Conservation (phyloP, 1,139 yeast species). For the Candida tunisiensis region DNA sequence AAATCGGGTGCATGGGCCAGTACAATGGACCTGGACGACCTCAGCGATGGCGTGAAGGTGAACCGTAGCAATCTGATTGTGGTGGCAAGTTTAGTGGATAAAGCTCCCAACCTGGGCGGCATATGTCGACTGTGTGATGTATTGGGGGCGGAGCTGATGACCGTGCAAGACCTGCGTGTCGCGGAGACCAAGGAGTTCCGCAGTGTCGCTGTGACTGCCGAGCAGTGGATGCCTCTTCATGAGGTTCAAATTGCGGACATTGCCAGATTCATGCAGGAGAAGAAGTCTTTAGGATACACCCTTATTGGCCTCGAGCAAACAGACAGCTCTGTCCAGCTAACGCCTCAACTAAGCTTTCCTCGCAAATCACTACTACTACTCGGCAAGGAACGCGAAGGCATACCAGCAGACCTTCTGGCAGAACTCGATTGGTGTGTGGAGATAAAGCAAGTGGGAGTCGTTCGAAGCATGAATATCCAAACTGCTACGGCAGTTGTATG, state of each 20-base stretch:
- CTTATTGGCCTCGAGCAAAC: constrained; percentile 87
- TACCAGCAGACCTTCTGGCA: constrained; percentile 71
- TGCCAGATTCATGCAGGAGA: constrained; percentile 35
- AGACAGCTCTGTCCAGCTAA: constrained; percentile 61
- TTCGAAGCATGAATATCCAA: constrained; percentile 90
- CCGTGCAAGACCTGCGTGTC: constrained; percentile 54
- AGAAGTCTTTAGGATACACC: constrained; percentile 69
- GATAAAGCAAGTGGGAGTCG: constrained; percentile 82
- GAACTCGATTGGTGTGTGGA: constrained; percentile 80
- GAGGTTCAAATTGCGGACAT: constrained; percentile 51
- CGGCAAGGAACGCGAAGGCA: constrained; percentile 84
- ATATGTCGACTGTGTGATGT: constrained; percentile 87
- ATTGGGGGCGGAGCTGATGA: constrained; percentile 71
- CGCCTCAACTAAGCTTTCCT: constrained; percentile 53
- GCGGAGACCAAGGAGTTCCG: constrained; percentile 55
- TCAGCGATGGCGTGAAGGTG: constrained; percentile 29
- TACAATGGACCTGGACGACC: constrained; percentile 21
- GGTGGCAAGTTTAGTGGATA: constrained; percentile 77
- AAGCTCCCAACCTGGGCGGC: constrained; percentile 86
- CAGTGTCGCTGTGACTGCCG: constrained; percentile 87
- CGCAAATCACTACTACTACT: constrained; percentile 57
- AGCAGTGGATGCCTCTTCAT: constrained; percentile 88
- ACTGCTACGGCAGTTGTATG: constrained; percentile 92
- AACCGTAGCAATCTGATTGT: constrained; percentile 66
- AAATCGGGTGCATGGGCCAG: constrained; percentile 74